phyloP scores from a whole-genome alignment of 768 basidiomycete species.

The Rhizopogon sp. region DNA sequence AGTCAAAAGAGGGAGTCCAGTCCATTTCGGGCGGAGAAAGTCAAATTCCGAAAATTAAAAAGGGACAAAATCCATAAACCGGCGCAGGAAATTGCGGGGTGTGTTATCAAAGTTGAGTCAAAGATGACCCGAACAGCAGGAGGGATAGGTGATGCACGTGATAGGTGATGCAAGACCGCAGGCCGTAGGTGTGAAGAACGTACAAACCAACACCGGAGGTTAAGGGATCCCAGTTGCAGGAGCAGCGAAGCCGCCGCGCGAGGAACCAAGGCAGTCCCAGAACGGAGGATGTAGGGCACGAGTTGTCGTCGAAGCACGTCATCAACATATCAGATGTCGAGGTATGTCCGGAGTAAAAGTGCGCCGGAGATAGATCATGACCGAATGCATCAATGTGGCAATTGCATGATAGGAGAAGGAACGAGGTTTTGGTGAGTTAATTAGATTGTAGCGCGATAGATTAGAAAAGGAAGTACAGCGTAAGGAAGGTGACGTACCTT shows the following conservation, averaged over 20 bases:
- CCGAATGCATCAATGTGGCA: conserved; percentile 8
- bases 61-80: conserved; percentile 1
- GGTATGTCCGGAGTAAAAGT: conserved; percentile 12
- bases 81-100: conserved; percentile 4
- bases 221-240: conserved; percentile 18
- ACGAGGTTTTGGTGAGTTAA: conserved; percentile 16
- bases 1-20: conserved; percentile 1
- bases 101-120: neutral
- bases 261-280: neutral
- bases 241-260: conserved; percentile 9
- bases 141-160: neutral
- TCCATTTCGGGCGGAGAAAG: conserved; percentile 3
- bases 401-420: conserved; percentile 10
- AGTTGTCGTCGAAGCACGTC: neutral
- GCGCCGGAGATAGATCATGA: conserved; percentile 12
- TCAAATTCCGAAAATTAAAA: conserved; percentile 9
- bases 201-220: conserved; percentile 17
- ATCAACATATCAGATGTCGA: conserved; percentile 10
- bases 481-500: conserved; percentile 50
- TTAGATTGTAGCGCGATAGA: neutral
- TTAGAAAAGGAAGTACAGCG: conserved; percentile 1
- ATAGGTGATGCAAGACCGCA: neutral
- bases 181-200: neutral
- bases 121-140: neutral
- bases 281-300: neutral